Evolutionary conservation across 2,329 filamentous ascomycete species (phyloP).

Genomic region (Aspergillus brunneoviolaceus): DNA sequence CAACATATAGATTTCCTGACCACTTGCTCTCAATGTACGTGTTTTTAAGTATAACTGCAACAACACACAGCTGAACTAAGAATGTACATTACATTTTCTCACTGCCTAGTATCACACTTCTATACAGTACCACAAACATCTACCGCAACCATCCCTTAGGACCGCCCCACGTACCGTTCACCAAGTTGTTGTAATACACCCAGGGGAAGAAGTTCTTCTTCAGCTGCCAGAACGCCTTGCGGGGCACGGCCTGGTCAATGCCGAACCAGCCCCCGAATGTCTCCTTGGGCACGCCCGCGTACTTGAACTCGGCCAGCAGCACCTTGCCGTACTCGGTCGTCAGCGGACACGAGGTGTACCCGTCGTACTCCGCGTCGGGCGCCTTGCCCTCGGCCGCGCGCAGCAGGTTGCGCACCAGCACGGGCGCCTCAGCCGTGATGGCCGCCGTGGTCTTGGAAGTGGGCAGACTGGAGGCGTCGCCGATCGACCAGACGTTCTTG

Average conservation of each 20-base stretch:
- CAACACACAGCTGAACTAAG: too few species aligned
- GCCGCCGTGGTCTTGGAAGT: constrained; percentile 59
- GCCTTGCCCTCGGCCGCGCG: constrained; percentile 48
- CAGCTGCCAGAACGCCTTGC: constrained; percentile 59
- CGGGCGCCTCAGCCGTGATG: constrained; percentile 52
- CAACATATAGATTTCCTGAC: too few species aligned
- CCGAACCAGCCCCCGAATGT: constrained; percentile 58
- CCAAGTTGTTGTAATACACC: constrained; percentile 61
- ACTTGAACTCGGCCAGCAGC: constrained; percentile 65
- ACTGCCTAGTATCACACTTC: neutral
- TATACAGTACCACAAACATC: neutral
- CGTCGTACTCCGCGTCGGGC: constrained; percentile 50
- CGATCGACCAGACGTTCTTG: constrained; percentile 59
- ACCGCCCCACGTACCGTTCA: constrained; percentile 63
- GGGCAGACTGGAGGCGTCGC: constrained; percentile 60
- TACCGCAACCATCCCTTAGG: constrained; percentile 52
- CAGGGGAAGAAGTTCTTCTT: constrained; percentile 69
- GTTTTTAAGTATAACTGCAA: too few species aligned
- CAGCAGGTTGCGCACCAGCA: constrained; percentile 53
- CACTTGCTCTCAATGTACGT: too few species aligned
- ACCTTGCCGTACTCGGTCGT: constrained; percentile 61
- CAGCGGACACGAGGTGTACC: constrained; percentile 58
- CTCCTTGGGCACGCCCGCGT: constrained; percentile 62
- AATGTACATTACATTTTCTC: neutral
- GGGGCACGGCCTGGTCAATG: constrained; percentile 58